These are phyloP conservation scores for Blastocystis sp. DNA, from an alignment of 352 stramenopile genomes.

Conservation along the genomic window DNA sequence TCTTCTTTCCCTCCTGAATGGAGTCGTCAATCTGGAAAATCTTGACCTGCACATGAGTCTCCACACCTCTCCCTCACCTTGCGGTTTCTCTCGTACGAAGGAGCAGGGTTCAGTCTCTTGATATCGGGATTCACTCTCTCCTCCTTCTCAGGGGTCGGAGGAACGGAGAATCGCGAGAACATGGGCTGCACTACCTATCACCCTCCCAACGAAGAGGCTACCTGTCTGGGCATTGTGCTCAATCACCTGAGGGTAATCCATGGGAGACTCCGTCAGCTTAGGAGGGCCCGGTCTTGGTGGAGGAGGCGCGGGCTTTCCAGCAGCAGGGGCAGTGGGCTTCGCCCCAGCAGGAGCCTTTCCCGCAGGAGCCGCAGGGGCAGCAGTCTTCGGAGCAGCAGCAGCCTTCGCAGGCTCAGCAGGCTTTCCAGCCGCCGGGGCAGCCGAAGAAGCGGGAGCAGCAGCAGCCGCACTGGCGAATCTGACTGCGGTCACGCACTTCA, in stretches of 20 bases:
- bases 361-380: not conserved
- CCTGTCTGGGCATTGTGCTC: slow-evolving; percentile 32
- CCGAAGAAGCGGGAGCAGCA: not conserved
- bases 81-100: slow-evolving; percentile 42
- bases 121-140: slow-evolving; percentile 51
- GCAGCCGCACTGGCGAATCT: slow-evolving; percentile 16
- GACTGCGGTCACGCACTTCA: not conserved
- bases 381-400: not conserved
- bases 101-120: slow-evolving; percentile 22
- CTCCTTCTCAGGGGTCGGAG: slow-evolving; percentile 33
- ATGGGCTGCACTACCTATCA: slow-evolving; percentile 29
- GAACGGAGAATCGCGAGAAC: slow-evolving; percentile 27
- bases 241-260: slow-evolving; percentile 36
- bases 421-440: slow-evolving; percentile 23
- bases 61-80: not conserved
- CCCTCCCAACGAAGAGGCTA: not conserved
- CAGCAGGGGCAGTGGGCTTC: not conserved
- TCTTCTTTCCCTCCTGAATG: slow-evolving; percentile 54
- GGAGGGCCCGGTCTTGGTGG: slow-evolving; percentile 50
- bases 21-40: slow-evolving; percentile 41
- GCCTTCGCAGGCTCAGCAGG: slow-evolving; percentile 13
- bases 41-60: not conserved
- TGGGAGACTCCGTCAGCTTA: slow-evolving; percentile 48
- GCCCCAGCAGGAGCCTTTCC: not conserved
- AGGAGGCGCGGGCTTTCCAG: slow-evolving; percentile 44